phyloP scores from a whole-genome alignment of 2,329 filamentous ascomycete species.

The Scedosporium apiospermum region DNA sequence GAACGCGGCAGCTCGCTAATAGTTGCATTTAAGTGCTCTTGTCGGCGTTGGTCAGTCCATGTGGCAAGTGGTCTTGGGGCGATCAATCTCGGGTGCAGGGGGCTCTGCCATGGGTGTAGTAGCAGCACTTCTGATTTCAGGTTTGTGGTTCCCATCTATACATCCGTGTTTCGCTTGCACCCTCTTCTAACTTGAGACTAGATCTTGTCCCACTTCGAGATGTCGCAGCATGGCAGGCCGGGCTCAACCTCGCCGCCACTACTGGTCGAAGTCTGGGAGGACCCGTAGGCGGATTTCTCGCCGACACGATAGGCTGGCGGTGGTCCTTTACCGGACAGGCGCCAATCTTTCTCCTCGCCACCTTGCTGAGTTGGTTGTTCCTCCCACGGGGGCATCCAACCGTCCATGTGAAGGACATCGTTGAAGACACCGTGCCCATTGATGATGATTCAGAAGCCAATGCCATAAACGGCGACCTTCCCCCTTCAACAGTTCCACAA shows the following conservation, averaged over 20 bases:
- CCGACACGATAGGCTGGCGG: constrained; percentile 57
- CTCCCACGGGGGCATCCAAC: constrained; percentile 18
- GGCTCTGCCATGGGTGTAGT: constrained; percentile 40
- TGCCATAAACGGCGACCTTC: not conserved
- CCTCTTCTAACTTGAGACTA: constrained; percentile 9
- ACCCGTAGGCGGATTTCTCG: constrained; percentile 50
- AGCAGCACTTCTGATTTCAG: constrained; percentile 39
- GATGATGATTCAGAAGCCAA: not conserved
- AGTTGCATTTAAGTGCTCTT: not conserved
- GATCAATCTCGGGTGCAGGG: constrained; percentile 41
- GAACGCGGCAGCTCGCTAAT: not conserved
- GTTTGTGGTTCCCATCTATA: too few species aligned
- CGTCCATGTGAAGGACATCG: not conserved
- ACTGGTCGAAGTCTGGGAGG: constrained; percentile 42
- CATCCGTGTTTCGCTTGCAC: too few species aligned
- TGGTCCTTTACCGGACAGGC: constrained; percentile 58
- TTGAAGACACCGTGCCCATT: not conserved
- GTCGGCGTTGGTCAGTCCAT: constrained; percentile 34
- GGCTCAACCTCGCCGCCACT: constrained; percentile 42
- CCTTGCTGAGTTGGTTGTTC: constrained; percentile 42
- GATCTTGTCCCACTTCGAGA: constrained; percentile 43
- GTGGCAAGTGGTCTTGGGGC: constrained; percentile 37
- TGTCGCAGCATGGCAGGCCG: constrained; percentile 43
- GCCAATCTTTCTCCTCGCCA: constrained; percentile 45
- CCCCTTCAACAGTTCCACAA: not conserved